Evolutionary conservation across 768 basidiomycete genomes (phyloP).

Genomic region (Tricholoma terreum): DNA sequence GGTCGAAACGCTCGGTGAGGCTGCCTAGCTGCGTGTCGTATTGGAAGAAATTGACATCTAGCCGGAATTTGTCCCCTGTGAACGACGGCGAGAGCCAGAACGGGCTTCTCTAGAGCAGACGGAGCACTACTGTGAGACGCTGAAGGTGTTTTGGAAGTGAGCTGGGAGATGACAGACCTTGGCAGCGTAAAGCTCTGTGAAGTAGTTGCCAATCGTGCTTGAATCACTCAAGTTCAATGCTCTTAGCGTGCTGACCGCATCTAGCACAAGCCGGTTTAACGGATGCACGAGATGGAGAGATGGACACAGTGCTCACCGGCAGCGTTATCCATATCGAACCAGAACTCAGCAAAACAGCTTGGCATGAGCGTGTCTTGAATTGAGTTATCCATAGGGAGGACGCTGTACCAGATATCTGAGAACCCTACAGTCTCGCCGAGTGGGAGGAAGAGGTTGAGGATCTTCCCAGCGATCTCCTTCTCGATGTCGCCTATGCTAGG

Average conservation of each 20-base stretch:
- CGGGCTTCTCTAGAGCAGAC: background rate
- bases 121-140: background rate
- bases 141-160: background rate
- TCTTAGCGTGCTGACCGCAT: no score
- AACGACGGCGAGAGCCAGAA: constrained; percentile 6
- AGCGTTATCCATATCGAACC: no score
- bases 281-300: no score
- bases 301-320: no score
- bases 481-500: background rate
- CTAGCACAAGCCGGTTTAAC: no score
- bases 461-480: background rate
- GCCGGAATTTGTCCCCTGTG: background rate
- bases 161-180: no score
- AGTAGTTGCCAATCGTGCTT: no score
- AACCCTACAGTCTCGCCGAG: background rate
- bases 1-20: background rate
- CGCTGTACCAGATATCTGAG: constrained; percentile 2
- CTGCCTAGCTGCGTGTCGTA: constrained; percentile 3
- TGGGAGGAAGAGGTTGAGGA: constrained; percentile 2
- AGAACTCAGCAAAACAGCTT: no score
- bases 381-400: no score
- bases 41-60: constrained; percentile 3
- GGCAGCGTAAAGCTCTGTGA: no score
- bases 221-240: no score
- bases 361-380: no score